phyloP scores from a whole-genome alignment of 768 basidiomycete genomes.

The Butyriboletus loyo region DNA sequence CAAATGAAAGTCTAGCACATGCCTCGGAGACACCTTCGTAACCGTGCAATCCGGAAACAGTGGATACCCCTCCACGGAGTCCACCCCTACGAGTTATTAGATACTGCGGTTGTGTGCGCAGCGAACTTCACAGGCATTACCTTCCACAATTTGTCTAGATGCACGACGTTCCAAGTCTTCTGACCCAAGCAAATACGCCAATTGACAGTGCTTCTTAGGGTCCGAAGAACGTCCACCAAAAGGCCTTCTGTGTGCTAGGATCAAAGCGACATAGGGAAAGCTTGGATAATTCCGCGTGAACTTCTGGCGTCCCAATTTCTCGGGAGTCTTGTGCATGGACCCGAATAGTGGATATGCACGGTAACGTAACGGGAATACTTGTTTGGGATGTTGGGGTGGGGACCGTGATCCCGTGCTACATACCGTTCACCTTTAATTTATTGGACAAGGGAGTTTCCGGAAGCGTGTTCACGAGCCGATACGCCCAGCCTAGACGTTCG shows the following conservation, averaged over 20 bases:
- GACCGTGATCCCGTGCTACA: too few relatives aligned
- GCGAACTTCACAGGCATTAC: background rate
- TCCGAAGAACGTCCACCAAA: background rate
- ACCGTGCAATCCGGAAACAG: background rate
- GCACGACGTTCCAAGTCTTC: background rate
- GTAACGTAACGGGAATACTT: conserved; percentile 17
- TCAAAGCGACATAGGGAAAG: background rate
- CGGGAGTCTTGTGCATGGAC: conserved; percentile 3
- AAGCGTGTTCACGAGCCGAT: background rate
- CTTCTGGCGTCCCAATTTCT: background rate
- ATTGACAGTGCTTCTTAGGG: background rate
- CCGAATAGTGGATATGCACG: background rate
- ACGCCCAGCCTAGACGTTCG: background rate
- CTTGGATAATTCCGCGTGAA: background rate
- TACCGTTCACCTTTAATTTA: background rate
- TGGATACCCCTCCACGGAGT: conserved; percentile 1
- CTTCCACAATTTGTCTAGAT: background rate
- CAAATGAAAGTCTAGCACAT: background rate
- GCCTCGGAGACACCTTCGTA: background rate
- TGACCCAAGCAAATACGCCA: background rate
- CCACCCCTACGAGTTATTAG: background rate
- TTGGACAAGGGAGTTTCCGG: background rate
- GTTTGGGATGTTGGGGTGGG: too few relatives aligned
- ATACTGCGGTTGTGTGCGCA: background rate
- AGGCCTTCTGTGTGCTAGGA: background rate